Percentiles rank a stretch among this genome's conserved stretches.
Conservation (phyloP, 179 eudicot species). For the Beta macrorhiza region DNA sequence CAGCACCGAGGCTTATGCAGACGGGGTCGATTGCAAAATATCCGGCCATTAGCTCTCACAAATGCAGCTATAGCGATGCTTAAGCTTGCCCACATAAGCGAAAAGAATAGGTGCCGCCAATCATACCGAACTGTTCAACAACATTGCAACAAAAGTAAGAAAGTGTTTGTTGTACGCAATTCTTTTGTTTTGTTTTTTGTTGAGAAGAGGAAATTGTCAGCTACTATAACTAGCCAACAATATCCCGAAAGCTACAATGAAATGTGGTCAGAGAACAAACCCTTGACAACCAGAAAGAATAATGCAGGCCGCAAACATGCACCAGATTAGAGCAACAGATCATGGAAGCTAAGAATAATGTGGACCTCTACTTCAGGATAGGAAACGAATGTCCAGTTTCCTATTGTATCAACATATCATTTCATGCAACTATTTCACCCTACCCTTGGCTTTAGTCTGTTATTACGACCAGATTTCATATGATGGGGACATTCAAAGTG, state of each 20-base stretch:
- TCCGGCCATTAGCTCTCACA: constrained; percentile 78
- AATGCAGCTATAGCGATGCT: constrained; percentile 61
- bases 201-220: no score
- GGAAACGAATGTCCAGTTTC: no score
- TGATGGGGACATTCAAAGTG: no score
- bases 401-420: neutral
- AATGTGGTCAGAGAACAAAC: neutral
- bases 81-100: constrained; percentile 81
- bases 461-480: no score
- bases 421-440: neutral
- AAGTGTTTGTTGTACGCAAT: neutral
- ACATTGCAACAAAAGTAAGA: constrained; percentile 15
- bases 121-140: constrained; percentile 54
- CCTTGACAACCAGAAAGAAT: neutral
- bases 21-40: constrained; percentile 92
- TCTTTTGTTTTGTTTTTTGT: no score
- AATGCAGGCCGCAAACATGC: neutral
- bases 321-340: neutral
- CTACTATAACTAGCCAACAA: neutral
- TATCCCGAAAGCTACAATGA: neutral
- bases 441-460: neutral
- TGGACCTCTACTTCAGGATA: neutral
- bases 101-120: constrained; percentile 58
- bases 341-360: neutral
- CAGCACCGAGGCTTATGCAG: constrained; percentile 46